Evolutionary conservation across 176 grass and related monocot species (phyloP).

Genomic region (maize (Zea mays)): Zm-B73-REFERENCE-NAM-5.0 NC_050098.1:149486501-149487000

Average conservation of each 20-base stretch:
- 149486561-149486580: no score
- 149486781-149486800: background rate
- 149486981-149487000: background rate
- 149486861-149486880: background rate
- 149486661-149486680: constrained; percentile 5
- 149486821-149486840: background rate
- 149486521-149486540: no score
- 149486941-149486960: background rate
- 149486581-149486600: no score
- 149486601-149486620: background rate
- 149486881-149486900: background rate
- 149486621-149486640: background rate
- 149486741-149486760: background rate
- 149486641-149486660: background rate
- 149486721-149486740: background rate
- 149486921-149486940: background rate
- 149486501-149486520: no score
- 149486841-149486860: background rate
- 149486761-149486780: background rate
- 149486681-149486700: background rate
- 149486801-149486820: background rate
- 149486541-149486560: no score
- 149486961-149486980: background rate
- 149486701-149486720: background rate
- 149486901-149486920: background rate